phyloP scores from a whole-genome alignment of 2,329 filamentous ascomycete genomes.

The Coleophoma eucalyptorum region DNA sequence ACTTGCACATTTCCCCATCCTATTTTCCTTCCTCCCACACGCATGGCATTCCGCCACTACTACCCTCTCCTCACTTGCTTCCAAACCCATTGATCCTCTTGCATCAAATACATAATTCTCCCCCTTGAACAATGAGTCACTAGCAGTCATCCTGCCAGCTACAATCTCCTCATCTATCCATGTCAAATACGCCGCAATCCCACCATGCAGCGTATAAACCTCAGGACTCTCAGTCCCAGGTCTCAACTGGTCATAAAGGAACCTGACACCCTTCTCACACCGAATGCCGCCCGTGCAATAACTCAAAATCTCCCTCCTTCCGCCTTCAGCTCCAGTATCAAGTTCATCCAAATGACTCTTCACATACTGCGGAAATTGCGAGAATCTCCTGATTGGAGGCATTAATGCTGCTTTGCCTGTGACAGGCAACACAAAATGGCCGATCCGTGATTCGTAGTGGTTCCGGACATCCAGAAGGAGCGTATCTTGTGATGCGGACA shows the following conservation, averaged over 20 bases:
- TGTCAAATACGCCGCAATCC: conserved; percentile 26
- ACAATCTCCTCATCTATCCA: conserved; percentile 29
- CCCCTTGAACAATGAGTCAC: conserved; percentile 25
- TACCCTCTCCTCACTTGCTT: conserved; percentile 2
- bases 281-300: conserved; percentile 30
- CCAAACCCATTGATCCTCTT: conserved; percentile 22
- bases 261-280: conserved; percentile 28
- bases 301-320: conserved; percentile 18
- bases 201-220: conserved; percentile 26
- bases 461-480: conserved; percentile 27
- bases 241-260: conserved; percentile 19
- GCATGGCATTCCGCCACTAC: conserved; percentile 25
- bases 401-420: conserved; percentile 21
- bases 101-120: conserved; percentile 30
- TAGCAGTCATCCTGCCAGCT: conserved; percentile 16
- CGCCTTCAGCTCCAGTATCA: background rate
- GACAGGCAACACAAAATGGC: conserved; percentile 25
- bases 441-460: conserved; percentile 29
- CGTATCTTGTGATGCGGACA: conserved; percentile 5
- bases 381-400: conserved; percentile 26
- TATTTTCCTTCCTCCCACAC: conserved; percentile 17
- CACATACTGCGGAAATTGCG: conserved; percentile 28
- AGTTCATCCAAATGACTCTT: conserved; percentile 13
- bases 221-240: conserved; percentile 8
- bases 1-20: conserved; percentile 25